Base-by-base conservation (phyloP, 768 basidiomycete genomes). In the Hirschioporus abietinus region DNA sequence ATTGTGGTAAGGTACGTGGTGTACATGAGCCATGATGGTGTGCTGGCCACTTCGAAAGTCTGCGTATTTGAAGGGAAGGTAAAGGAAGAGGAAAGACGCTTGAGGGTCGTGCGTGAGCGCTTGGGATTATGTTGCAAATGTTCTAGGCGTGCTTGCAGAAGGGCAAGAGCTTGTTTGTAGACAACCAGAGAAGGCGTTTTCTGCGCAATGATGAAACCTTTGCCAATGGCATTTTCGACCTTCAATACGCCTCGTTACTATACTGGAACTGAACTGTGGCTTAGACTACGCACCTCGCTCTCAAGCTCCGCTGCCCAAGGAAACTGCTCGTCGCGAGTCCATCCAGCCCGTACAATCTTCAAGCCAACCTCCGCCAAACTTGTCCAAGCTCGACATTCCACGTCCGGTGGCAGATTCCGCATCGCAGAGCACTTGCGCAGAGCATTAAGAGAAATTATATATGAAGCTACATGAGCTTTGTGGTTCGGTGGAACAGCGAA, bases 371-470 rank as follows among this genome's bases (percentile, higher is more conserved):
- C 91, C 0, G 86, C 90, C 0, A 92, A 70, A 10, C 83, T 83
- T 0, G 86, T 86, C 86, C 88, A 91, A 0, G 89, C 89, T 8
- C 86, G 79, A 72, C 89, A 92, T 70, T 92, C 90, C 9, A 87
- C 73, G 63, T 84, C 82, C 6, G 82, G 81, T 6, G 86, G 82
- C 0, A 92, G 77, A 15, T 80, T 78, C 1, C 79, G 77, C 0
- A 86, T 69, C 0, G 76, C 70, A 15, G 91, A 78, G 73, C 88
- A 90, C 69, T 79, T 82, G 59, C 84, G 76, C 10, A 92, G 72
- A 0, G 91, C 85, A 60, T 79, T 73, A 1, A 86, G 72, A 0
- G 90, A 87, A 5, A 90, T 70, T 25, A 78, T 79, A 0, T 91
- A 78, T 0, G 89, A 86, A 7, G 81, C 76, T 0, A 81, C 70